Percentiles rank a stretch among this genome's conserved stretches.
Evolutionary conservation across 306 rosid genomes (phyloP).

Genomic region (Argentina anserina): DNA sequence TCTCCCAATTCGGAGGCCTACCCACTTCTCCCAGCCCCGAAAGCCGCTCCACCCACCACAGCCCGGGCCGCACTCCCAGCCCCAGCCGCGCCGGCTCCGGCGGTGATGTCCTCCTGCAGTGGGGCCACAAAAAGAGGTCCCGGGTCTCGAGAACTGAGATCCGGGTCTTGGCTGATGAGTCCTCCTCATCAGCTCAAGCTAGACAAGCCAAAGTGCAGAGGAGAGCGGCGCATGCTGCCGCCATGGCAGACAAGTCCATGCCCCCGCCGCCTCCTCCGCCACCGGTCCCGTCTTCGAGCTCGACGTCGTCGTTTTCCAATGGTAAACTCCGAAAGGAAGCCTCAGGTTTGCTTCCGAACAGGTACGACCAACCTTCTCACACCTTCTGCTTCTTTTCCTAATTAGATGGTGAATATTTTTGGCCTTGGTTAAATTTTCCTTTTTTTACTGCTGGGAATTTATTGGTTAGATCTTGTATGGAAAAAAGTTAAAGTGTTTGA

Average conservation of each 20-base stretch:
- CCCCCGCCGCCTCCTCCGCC: constrained; percentile 49
- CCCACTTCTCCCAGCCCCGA: constrained; percentile 21
- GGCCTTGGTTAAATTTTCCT: neutral
- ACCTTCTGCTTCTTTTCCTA: neutral
- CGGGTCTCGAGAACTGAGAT: constrained; percentile 53
- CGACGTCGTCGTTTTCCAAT: constrained; percentile 21
- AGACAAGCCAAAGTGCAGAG: constrained; percentile 37
- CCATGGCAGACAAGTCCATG: constrained; percentile 22
- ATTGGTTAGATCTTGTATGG: neutral
- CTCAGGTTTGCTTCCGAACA: constrained; percentile 34
- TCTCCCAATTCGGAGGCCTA: constrained; percentile 17
- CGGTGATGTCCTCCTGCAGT: constrained; percentile 56
- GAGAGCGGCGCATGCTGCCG: constrained; percentile 13
- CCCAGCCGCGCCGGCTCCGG: constrained; percentile 37
- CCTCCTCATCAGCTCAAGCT: constrained; percentile 41
- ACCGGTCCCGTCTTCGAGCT: constrained; percentile 26
- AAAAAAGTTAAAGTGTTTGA: neutral
- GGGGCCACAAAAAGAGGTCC: constrained; percentile 65
- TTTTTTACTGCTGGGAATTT: neutral
- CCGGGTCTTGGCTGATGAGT: constrained; percentile 42
- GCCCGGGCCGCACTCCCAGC: constrained; percentile 37
- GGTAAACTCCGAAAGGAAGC: constrained; percentile 42
- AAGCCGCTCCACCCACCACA: constrained; percentile 18
- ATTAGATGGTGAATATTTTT: neutral
- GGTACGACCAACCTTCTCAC: constrained; percentile 27